phyloP scores from a whole-genome alignment of 106 monocot species.

The Vanilla planifolia region DNA sequence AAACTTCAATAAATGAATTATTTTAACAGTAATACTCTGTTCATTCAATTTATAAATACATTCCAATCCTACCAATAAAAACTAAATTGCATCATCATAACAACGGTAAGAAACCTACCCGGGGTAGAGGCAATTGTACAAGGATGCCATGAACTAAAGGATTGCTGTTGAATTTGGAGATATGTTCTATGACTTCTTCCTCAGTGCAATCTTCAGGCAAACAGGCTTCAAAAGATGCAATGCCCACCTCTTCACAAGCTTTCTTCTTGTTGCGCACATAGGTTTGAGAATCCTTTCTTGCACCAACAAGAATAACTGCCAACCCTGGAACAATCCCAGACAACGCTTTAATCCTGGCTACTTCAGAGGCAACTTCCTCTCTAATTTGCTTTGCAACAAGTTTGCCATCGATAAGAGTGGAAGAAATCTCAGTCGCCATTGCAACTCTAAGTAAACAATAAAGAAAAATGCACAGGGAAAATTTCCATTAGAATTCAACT shows the following conservation, averaged over 20 bases:
- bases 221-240: constrained; percentile 57
- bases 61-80: no score
- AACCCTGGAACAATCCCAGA: constrained; percentile 68
- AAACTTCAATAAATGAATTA: no score
- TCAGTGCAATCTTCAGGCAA: constrained; percentile 69
- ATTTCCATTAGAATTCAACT: no score
- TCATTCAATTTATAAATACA: no score
- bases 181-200: constrained; percentile 41
- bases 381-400: constrained; percentile 74
- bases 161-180: constrained; percentile 65
- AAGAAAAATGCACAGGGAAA: no score
- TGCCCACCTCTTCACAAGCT: constrained; percentile 93
- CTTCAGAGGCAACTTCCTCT: constrained; percentile 69
- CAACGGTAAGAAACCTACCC: background rate
- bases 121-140: constrained; percentile 87
- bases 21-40: no score
- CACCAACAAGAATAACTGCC: constrained; percentile 88
- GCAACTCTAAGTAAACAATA: background rate
- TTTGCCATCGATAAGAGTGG: constrained; percentile 87
- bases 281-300: constrained; percentile 76
- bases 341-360: constrained; percentile 21
- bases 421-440: background rate
- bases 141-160: constrained; percentile 66
- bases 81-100: background rate
- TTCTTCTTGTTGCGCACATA: constrained; percentile 91